A percentile compares a stretch with the other conserved stretches of the same genome.
Evolutionary conservation across 306 rosid species (phyloP).

Genomic region (Gastrolobium villosum): DNA sequence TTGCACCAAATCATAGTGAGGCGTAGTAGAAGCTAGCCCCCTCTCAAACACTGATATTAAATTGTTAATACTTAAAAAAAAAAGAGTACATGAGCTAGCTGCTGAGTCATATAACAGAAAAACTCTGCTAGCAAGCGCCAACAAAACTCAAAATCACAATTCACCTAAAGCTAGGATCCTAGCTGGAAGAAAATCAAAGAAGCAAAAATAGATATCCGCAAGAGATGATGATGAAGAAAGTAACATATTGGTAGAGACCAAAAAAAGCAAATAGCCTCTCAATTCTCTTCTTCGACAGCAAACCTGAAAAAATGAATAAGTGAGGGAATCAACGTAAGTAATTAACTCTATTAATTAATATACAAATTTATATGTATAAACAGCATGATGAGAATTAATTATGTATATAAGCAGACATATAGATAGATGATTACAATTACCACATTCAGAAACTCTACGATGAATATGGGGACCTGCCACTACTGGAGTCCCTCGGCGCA

Average conservation of each 20-base stretch:
- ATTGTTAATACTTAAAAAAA: slow-evolving; percentile 46
- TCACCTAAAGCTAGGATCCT: slow-evolving; percentile 35
- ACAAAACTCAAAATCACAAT: slow-evolving; percentile 50
- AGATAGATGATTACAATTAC: slow-evolving; percentile 31
- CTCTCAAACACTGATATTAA: slow-evolving; percentile 51
- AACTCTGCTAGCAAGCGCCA: slow-evolving; percentile 35
- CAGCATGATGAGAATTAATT: background rate
- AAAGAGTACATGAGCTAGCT: slow-evolving; percentile 53
- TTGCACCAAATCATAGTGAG: slow-evolving; percentile 45
- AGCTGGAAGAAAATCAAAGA: slow-evolving; percentile 28
- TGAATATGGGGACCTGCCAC: slow-evolving; percentile 67
- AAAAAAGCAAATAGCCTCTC: slow-evolving; percentile 49
- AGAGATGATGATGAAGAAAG: slow-evolving; percentile 39
- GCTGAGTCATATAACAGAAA: slow-evolving; percentile 45
- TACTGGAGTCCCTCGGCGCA: slow-evolving; percentile 78
- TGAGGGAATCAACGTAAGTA: background rate
- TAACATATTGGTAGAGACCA: slow-evolving; percentile 47
- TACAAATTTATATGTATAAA: background rate
- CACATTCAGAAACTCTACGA: slow-evolving; percentile 48
- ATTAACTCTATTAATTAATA: background rate
- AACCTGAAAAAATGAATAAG: slow-evolving; percentile 34
- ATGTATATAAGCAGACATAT: background rate
- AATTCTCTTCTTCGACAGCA: slow-evolving; percentile 47
- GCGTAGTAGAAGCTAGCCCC: slow-evolving; percentile 39
- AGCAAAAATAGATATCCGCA: slow-evolving; percentile 40